Evolutionary conservation across 2,329 filamentous ascomycete species (phyloP).

Genomic region (Dactylella cylindrospora): DNA sequence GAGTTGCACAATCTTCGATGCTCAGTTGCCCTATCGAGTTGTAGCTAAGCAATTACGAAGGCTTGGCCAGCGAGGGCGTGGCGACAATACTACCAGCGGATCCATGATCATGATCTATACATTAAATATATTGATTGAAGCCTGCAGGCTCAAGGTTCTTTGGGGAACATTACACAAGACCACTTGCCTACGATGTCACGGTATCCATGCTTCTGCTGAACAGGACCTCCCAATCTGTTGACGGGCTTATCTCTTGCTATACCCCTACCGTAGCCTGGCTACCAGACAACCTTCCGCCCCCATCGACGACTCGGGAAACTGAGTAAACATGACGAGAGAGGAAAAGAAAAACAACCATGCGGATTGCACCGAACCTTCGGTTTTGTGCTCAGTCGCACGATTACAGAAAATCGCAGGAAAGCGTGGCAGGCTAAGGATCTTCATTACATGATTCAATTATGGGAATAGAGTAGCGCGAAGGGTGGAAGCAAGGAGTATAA

Average conservation of each 20-base stretch:
- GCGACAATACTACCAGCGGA: neutral
- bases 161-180: no score
- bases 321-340: no score
- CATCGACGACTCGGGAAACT: constrained; percentile 43
- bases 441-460: constrained; percentile 22
- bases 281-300: no score
- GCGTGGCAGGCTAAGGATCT: constrained; percentile 17
- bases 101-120: neutral
- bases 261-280: constrained; percentile 7
- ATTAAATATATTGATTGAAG: no score
- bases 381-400: constrained; percentile 2
- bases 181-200: neutral
- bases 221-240: constrained; percentile 1
- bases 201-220: neutral
- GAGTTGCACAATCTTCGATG: constrained; percentile 4
- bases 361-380: constrained; percentile 20
- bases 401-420: neutral
- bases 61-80: constrained; percentile 38
- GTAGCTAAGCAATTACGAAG: constrained; percentile 39
- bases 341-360: constrained; percentile 30
- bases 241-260: constrained; percentile 14
- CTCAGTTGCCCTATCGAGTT: constrained; percentile 34
- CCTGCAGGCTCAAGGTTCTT: no score
- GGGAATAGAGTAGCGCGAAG: neutral
- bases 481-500: constrained; percentile 34